Evolutionary conservation across 192 early-diverging fungal genomes (phyloP), one percentile per base, ranked within the genome.

Genomic region (Jimgerdemannia flammicorona): DNA sequence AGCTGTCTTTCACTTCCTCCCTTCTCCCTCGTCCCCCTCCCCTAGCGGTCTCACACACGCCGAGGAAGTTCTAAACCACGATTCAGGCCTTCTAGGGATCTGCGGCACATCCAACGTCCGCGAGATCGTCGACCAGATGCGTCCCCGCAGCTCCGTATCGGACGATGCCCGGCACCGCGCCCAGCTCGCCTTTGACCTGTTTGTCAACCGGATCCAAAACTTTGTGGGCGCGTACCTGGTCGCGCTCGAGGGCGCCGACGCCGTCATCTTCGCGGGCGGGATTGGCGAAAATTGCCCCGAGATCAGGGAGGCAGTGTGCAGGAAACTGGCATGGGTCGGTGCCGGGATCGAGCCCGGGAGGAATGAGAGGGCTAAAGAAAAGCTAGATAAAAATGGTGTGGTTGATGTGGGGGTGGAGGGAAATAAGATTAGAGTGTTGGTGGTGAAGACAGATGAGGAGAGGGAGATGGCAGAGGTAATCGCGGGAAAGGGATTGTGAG

Each of bases 191-290:
- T 64, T 83, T 43, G 79, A 84, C 10, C 71, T 85, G 40, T 83
- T 83, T 65, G 78, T 80, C 42, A 76, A 85, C 63, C 83, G 84
- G 3, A 75, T 85, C 17, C 72, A 75, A 65, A 83, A 83, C 40
- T 85, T 81, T 64, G 73, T 85, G 64, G 84, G 84, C 14, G 59
- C 75, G 3, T 85, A 85, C 68, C 72, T 74, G 65, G 72, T 81
- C 18, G 76, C 74, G 43, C 44, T 83, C 18, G 64, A 71, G 71
- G 80, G 80, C 4, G 73, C 71, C 0, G 75, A 80, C 44, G 79
- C 75, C 9, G 70, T 85, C 64, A 44, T 85, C 0, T 85, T 85
- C 65, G 80, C 81, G 1, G 84, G 84, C n/a, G 84, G 84, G 18
- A 83, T 85, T 59, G 84, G 84, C 4, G 84, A 85, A 43, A 75